phyloP scores from a whole-genome alignment of 2,329 filamentous ascomycete genomes.

The Pseudopithomyces maydicus region DNA sequence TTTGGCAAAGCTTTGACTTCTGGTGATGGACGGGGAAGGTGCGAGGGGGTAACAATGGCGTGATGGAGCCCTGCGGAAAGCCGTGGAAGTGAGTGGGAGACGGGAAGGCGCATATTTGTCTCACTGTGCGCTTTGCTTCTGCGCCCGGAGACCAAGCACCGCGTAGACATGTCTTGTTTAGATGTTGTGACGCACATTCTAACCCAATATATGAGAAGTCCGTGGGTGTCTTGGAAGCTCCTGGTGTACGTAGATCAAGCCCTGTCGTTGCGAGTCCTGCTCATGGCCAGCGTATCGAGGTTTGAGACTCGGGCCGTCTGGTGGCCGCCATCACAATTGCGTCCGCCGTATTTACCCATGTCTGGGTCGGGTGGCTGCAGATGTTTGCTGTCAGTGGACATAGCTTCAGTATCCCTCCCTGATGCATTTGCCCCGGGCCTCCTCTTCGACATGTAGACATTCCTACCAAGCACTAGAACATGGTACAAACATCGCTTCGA shows the following conservation, averaged over 20 bases:
- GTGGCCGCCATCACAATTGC: too few species aligned
- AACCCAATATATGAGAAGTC: too few species aligned
- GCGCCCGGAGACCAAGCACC: too few species aligned
- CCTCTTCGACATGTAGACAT: background rate
- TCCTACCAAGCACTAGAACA: background rate
- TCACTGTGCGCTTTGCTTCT: background rate
- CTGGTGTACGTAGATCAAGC: too few species aligned
- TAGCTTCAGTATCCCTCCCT: background rate
- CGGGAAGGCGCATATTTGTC: background rate
- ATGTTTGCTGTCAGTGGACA: background rate
- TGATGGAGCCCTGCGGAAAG: background rate
- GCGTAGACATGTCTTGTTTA: too few species aligned
- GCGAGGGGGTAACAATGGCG: background rate
- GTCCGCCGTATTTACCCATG: too few species aligned
- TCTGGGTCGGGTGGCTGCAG: background rate
- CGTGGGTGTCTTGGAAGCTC: background rate
- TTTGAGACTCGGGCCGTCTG: background rate
- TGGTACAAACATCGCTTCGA: too few species aligned
- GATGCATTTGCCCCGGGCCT: background rate
- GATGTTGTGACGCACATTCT: background rate
- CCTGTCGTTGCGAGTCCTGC: too few species aligned
- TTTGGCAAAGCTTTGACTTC: background rate
- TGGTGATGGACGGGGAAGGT: background rate
- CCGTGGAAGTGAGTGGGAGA: background rate
- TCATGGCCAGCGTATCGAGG: too few species aligned